Percentiles rank a stretch among this genome's conserved stretches.
Evolutionary conservation across 2,329 filamentous ascomycete genomes (phyloP).

Genomic region (Teratosphaeria zuluensis): DNA sequence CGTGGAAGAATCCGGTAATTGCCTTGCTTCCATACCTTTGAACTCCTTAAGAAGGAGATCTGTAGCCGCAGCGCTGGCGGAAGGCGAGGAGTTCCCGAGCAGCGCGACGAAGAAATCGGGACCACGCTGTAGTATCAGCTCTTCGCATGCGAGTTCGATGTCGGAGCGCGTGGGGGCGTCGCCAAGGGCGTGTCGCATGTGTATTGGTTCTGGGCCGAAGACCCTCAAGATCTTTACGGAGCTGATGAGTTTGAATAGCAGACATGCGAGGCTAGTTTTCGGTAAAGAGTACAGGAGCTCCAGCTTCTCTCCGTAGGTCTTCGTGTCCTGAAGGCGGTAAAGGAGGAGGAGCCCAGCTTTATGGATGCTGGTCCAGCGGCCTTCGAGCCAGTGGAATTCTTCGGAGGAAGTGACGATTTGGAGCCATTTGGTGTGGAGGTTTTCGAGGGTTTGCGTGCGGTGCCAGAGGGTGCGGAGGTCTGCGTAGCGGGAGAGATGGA

Average conservation of each 20-base stretch:
- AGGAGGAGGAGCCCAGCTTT: constrained; percentile 23
- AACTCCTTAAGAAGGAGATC: constrained; percentile 14
- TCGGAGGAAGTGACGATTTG: constrained; percentile 8
- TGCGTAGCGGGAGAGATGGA: constrained; percentile 12
- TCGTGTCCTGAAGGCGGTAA: constrained; percentile 21
- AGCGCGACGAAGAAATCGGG: constrained; percentile 21
- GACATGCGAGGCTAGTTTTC: constrained; percentile 21
- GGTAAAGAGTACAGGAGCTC: constrained; percentile 20
- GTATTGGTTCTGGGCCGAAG: constrained; percentile 21
- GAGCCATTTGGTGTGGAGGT: constrained; percentile 18
- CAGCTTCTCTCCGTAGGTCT: constrained; percentile 3
- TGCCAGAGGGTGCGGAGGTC: constrained; percentile 12
- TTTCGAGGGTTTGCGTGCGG: constrained; percentile 13
- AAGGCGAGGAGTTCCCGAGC: no score
- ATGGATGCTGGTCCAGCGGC: constrained; percentile 23
- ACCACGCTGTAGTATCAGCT: constrained; percentile 22
- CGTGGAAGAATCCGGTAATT: constrained; percentile 11
- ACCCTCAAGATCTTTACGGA: constrained; percentile 23
- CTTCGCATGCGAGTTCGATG: constrained; percentile 25
- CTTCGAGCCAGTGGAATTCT: constrained; percentile 22
- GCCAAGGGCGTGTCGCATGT: constrained; percentile 8
- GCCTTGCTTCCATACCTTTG: constrained; percentile 15
- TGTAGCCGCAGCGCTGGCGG: neutral
- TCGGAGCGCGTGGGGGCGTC: constrained; percentile 18
- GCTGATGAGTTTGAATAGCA: constrained; percentile 24